phyloP scores from a whole-genome alignment of 257 asterid species.

The Scutellaria baicalensis region DNA sequence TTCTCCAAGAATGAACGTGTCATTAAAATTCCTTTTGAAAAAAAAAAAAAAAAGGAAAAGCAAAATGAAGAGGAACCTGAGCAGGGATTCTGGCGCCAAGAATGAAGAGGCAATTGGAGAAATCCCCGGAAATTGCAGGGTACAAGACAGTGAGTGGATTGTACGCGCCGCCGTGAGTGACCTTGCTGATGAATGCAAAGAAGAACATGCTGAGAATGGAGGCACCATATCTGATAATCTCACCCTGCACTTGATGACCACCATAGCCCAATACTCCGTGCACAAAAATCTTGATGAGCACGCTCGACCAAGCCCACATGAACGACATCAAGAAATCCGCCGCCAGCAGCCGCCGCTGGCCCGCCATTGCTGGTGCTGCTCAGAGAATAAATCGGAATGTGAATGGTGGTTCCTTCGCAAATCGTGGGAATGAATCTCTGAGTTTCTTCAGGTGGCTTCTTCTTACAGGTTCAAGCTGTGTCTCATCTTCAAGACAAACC shows the following conservation, averaged over 20 bases:
- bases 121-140: slow-evolving; percentile 63
- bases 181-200: slow-evolving; percentile 46
- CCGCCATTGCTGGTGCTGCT: slow-evolving; percentile 27
- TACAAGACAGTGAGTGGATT: slow-evolving; percentile 73
- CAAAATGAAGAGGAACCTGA: slow-evolving; percentile 26
- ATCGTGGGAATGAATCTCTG: too few relatives aligned
- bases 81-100: slow-evolving; percentile 38
- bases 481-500: not conserved
- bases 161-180: slow-evolving; percentile 63
- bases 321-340: slow-evolving; percentile 69
- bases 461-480: not conserved
- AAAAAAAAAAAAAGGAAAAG: not conserved
- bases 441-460: not conserved
- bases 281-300: slow-evolving; percentile 55
- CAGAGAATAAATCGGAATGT: too few relatives aligned
- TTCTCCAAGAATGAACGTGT: too few relatives aligned
- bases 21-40: not conserved
- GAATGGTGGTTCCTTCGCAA: not conserved
- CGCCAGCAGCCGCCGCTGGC: slow-evolving; percentile 33
- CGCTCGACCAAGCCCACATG: slow-evolving; percentile 87
- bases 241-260: slow-evolving; percentile 40
- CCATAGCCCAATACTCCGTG: slow-evolving; percentile 39
- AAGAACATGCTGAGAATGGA: slow-evolving; percentile 52
- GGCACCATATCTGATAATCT: slow-evolving; percentile 33
- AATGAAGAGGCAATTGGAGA: slow-evolving; percentile 34